Percentiles rank a stretch among this genome's conserved stretches.
phyloP scores from a whole-genome alignment of 2,329 filamentous ascomycete genomes.

The Pseudocercospora cruenta region DNA sequence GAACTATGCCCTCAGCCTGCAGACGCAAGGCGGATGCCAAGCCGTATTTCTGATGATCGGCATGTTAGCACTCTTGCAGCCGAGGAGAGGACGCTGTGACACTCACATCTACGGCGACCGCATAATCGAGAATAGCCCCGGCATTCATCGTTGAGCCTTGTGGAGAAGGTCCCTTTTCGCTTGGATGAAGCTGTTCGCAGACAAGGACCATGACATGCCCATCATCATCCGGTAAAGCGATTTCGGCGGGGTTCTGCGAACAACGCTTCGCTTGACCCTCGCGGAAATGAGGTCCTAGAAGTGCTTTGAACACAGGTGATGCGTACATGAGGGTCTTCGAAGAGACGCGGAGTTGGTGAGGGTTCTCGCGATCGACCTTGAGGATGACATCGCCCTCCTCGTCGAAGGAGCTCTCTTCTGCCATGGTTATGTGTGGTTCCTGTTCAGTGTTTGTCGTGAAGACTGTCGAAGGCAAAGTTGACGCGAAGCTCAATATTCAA shows the following conservation, averaged over 20 bases:
- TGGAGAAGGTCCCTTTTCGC: not conserved
- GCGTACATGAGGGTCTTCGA: not conserved
- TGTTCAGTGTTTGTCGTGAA: not conserved
- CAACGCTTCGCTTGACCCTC: slow-evolving; percentile 10
- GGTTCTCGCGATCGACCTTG: not conserved
- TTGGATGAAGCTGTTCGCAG: slow-evolving; percentile 15
- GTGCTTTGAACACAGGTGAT: slow-evolving; percentile 10
- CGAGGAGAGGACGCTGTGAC: too few relatives aligned
- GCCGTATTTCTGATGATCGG: not conserved
- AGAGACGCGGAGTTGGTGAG: slow-evolving; percentile 1
- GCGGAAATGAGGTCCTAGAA: slow-evolving; percentile 19
- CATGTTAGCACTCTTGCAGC: not conserved
- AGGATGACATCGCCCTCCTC: slow-evolving; percentile 14
- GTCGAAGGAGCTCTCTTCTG: not conserved
- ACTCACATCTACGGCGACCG: not conserved
- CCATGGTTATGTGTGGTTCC: not conserved
- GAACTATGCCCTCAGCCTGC: not conserved
- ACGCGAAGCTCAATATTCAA: too few relatives aligned
- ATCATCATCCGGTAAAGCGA: slow-evolving; percentile 17
- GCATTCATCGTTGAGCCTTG: not conserved
- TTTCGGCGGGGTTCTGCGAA: slow-evolving; percentile 1
- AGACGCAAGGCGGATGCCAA: not conserved
- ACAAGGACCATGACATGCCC: slow-evolving; percentile 5
- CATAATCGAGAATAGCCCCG: not conserved
- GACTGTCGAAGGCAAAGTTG: not conserved